These are phyloP conservation scores for Blastocystis sp. DNA, from an alignment of 352 stramenopile species.

Conservation along the genomic window DNA sequence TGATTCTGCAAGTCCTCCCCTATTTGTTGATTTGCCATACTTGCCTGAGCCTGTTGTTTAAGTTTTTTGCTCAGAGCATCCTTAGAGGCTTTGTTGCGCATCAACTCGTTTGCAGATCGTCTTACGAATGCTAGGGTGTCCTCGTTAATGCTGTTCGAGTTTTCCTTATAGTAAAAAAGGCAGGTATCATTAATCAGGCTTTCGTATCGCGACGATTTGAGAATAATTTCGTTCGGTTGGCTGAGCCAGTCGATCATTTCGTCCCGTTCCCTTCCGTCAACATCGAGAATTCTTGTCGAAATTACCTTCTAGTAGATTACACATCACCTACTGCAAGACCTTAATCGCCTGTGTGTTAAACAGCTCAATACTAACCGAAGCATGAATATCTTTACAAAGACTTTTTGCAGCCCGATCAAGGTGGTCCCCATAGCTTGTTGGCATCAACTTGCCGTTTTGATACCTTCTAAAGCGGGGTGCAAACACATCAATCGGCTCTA, in stretches of 20 bases:
- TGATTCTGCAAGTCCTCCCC: neutral
- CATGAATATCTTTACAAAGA: conserved; percentile 59
- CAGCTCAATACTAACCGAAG: conserved; percentile 48
- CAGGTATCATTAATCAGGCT: conserved; percentile 52
- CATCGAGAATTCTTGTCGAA: neutral
- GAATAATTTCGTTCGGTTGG: conserved; percentile 38
- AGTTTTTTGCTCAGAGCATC: conserved; percentile 53
- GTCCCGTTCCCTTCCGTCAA: neutral
- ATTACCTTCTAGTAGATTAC: conserved; percentile 36
- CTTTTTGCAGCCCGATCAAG: conserved; percentile 48
- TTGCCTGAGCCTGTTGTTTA: neutral
- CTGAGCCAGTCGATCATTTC: conserved; percentile 56
- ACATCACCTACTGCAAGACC: neutral
- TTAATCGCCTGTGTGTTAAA: conserved; percentile 62
- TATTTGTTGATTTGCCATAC: neutral
- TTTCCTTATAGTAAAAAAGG: conserved; percentile 51
- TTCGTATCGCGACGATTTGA: conserved; percentile 55
- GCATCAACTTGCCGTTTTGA: conserved; percentile 49
- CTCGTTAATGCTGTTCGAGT: conserved; percentile 54
- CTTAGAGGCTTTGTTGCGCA: conserved; percentile 60
- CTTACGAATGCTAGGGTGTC: conserved; percentile 47
- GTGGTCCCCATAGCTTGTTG: conserved; percentile 57
- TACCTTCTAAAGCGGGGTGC: conserved; percentile 27
- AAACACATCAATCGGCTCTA: conserved; percentile 52
- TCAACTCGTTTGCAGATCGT: conserved; percentile 40